Percentiles rank a stretch among this genome's conserved stretches.
These are phyloP conservation scores for Cordyceps cicadae DNA, from an alignment of 2,329 filamentous ascomycete species.

Conservation along the genomic window DNA sequence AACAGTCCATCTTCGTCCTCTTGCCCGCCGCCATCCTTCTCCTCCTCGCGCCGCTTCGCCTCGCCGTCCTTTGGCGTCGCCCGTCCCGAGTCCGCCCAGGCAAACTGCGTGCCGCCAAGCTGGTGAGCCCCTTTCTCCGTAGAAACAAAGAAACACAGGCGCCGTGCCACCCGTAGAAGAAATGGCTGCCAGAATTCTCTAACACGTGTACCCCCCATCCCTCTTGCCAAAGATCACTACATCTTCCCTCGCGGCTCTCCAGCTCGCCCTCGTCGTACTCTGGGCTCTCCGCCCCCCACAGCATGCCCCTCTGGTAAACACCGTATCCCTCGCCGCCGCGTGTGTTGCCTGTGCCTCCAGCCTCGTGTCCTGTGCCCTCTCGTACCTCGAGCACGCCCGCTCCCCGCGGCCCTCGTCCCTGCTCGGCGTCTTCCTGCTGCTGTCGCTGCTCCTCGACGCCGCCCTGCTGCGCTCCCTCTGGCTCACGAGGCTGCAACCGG, in stretches of 20 bases:
- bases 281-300: conserved; percentile 19
- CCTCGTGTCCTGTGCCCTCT: conserved; percentile 24
- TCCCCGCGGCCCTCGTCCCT: conserved; percentile 25
- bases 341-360: conserved; percentile 25
- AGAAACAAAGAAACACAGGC: no score
- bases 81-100: conserved; percentile 15
- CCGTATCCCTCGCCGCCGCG: conserved; percentile 24
- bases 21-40: no score
- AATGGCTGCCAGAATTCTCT: not conserved
- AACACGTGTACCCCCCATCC: not conserved
- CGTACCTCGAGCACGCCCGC: conserved; percentile 25
- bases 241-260: conserved; percentile 21
- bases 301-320: conserved; percentile 15
- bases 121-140: conserved; percentile 15
- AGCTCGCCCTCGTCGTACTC: conserved; percentile 25
- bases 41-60: no score
- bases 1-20: no score
- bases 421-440: conserved; percentile 26
- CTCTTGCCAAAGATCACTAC: conserved; percentile 18
- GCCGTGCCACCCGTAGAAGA: not conserved
- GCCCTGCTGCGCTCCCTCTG: conserved; percentile 28
- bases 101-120: conserved; percentile 20
- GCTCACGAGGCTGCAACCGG: conserved; percentile 20
- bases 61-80: no score
- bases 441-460: conserved; percentile 26